Evolutionary conservation across 192 early-diverging fungal genomes (phyloP), one percentile per base, ranked within the genome.

Genomic region (Jimgerdemannia lactiflua): DNA sequence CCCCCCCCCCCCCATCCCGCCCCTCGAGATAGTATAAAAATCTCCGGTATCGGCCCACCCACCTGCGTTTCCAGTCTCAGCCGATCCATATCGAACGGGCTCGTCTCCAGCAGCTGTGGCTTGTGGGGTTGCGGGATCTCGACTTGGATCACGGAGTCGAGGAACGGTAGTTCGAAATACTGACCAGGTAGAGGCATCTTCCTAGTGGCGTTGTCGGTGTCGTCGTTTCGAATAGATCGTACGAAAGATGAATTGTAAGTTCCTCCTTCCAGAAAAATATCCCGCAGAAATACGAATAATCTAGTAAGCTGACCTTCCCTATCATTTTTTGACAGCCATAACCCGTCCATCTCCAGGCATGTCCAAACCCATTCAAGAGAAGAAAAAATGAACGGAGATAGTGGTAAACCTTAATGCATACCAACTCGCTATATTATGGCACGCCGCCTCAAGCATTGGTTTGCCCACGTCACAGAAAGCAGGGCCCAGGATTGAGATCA

Each of bases 381-480:
- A 76, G 69, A 29, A 29, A 66, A 80, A 54, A 43, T 14, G 43
- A 17, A 67, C 4, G 42, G 8, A 82, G 72, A 75, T 0, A 59
- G 6, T 10, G 14, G 49, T 14, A 59, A 59, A 59, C 14, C 49
- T 59, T 29, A 75, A 75, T 54, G 39, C 73, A 40, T 82, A 90
- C 92, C 93, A 97, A 39, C 89, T 83, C 18, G 89, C 88, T 29
- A 96, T 91, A 71, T 92, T 91, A 79, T 92, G 91, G 65, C 88
- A 91, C 4, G 93, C 94, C 1, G 92, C 87, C 87, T 96, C 94
- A 14, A 94, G 81, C 79, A 96, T 91, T 29, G 89, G 85, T 43
- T 86, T 86, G 19, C 89, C 90, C 39, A 88, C 85, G 70, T 97
- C 94, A 90, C 97, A 96, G 77, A 92, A 91, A 76, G 87, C 86